phyloP scores from a whole-genome alignment of 257 asterid species.

The Solanum megistacrolobum region DNA sequence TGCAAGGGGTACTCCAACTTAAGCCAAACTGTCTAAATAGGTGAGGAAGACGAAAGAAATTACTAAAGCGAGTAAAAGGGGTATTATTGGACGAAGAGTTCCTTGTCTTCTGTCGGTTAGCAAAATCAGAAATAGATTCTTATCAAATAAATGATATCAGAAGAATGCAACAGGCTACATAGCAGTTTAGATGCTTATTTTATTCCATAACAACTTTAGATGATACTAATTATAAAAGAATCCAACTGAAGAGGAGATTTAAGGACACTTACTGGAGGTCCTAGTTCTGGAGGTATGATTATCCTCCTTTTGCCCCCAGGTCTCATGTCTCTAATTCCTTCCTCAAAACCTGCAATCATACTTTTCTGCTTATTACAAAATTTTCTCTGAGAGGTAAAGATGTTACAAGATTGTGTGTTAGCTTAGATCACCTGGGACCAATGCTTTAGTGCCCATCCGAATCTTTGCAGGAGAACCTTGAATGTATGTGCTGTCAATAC shows the following conservation, averaged over 20 bases:
- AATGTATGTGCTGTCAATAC: slow-evolving; percentile 90
- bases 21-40: not conserved
- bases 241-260: not conserved
- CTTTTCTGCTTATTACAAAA: not conserved
- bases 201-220: not conserved
- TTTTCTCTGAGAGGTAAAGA: not conserved
- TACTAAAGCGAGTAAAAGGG: not conserved
- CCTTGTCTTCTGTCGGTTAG: not conserved
- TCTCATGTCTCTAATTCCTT: slow-evolving; percentile 93
- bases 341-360: slow-evolving; percentile 70
- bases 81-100: not conserved
- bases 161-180: not conserved
- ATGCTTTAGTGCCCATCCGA: slow-evolving; percentile 76
- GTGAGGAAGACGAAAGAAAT: not conserved
- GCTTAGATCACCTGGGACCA: slow-evolving; percentile 74
- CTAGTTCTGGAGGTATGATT: slow-evolving; percentile 91
- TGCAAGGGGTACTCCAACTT: not conserved
- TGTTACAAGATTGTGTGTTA: not conserved
- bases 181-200: not conserved
- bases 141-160: not conserved
- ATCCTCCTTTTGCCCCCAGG: slow-evolving; percentile 92
- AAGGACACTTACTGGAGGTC: slow-evolving; percentile 77
- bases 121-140: not conserved
- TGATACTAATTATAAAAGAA: not conserved
- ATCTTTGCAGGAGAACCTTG: slow-evolving; percentile 94